A percentile compares a stretch with the other conserved stretches of the same genome.
Conservation (phyloP, 306 rosid genomes). For the Vicia faba region DNA sequence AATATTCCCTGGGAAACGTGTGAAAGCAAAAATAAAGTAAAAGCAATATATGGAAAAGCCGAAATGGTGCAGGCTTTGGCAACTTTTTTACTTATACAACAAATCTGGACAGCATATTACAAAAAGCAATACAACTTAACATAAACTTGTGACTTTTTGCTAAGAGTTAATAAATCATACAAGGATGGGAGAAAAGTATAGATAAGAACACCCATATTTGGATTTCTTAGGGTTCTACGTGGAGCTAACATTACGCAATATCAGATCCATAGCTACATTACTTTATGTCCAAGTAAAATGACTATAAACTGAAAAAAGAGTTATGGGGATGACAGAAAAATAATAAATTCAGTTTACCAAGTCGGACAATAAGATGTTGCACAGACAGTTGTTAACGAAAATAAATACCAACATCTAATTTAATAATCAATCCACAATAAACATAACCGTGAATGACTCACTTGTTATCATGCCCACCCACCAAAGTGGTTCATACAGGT, state of each 20-base stretch:
- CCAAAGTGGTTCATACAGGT: slow-evolving; percentile 99
- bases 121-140: slow-evolving; percentile 11
- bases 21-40: slow-evolving; percentile 13
- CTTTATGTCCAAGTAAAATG: slow-evolving; percentile 8
- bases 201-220: slow-evolving; percentile 12
- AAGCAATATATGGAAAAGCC: not conserved
- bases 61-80: slow-evolving; percentile 19
- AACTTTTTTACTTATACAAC: not conserved
- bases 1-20: slow-evolving; percentile 15
- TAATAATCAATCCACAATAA: slow-evolving; percentile 6
- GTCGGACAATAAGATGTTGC: slow-evolving; percentile 4
- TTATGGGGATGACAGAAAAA: slow-evolving; percentile 23
- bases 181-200: not conserved
- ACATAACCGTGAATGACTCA: slow-evolving; percentile 52
- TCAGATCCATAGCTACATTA: slow-evolving; percentile 6
- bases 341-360: not conserved
- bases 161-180: not conserved
- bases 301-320: slow-evolving; percentile 3
- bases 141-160: slow-evolving; percentile 6
- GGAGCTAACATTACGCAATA: slow-evolving; percentile 19
- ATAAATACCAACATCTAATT: slow-evolving; percentile 13
- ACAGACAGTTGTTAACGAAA: not conserved
- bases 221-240: slow-evolving; percentile 30
- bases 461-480: slow-evolving; percentile 99
- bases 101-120: slow-evolving; percentile 12